Evolutionary conservation across 306 rosid species (phyloP).

Genomic region (Cercis canadensis): DNA sequence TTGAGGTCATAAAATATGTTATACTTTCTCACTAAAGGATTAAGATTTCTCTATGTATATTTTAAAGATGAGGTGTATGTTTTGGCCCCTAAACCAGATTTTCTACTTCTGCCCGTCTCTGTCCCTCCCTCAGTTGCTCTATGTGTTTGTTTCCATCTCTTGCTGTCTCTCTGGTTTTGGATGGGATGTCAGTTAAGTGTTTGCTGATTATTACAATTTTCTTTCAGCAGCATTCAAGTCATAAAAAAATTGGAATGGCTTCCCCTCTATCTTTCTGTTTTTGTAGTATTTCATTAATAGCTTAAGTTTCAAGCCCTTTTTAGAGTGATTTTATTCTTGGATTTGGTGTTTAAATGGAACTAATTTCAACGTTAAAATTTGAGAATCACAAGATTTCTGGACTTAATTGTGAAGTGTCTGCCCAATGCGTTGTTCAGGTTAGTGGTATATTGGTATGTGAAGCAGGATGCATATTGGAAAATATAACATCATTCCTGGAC

Average conservation of each 20-base stretch:
- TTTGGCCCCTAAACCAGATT: no score
- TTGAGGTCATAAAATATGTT: no score
- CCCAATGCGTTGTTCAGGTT: conserved; percentile 62
- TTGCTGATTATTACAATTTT: no score
- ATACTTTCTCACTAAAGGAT: not conserved
- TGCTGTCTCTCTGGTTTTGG: conserved; percentile 8
- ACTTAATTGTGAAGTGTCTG: conserved; percentile 40
- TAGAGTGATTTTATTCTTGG: no score
- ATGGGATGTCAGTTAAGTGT: no score
- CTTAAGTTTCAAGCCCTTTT: no score
- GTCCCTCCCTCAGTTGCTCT: no score
- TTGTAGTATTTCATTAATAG: not conserved
- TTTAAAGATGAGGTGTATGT: no score
- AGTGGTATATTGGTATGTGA: conserved; percentile 96
- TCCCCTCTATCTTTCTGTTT: no score
- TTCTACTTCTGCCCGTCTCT: no score
- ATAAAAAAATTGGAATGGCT: no score
- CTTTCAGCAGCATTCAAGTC: no score
- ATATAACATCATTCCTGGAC: conserved; percentile 80
- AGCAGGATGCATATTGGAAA: conserved; percentile 97
- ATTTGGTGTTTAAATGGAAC: conserved; percentile 23
- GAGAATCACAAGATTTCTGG: conserved; percentile 1
- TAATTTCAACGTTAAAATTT: conserved; percentile 19
- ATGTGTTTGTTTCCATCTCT: not conserved
- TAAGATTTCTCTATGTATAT: not conserved